Base-by-base conservation (phyloP, 768 basidiomycete genomes). In the Hygrophorus pudorinus region DNA sequence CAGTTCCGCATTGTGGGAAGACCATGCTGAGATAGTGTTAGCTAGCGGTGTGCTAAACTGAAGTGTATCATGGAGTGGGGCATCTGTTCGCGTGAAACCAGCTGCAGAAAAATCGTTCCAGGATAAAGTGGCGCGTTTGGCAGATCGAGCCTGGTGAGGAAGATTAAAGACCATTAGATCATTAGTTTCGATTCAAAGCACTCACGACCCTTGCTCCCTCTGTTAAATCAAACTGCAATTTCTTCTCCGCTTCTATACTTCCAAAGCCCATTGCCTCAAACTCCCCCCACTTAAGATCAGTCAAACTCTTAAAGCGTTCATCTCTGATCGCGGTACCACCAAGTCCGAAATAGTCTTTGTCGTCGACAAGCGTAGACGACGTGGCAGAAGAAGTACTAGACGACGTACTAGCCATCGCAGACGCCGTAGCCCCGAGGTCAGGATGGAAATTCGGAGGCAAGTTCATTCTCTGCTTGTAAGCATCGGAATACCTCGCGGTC, bases 201-300 rank as follows among this genome's bases (percentile, higher is more conserved):
- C 69, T 49, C 52, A 71, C 81, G 52, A 69, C 72, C 49, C 88
- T 71, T 18, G 92, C 92, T 45, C 80, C 73, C 64, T 98, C 96
- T 0, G 81, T 93, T 50, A 97, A 61, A 59, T 98, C 93, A 60
- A 99, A 98, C 56, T 90, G 78, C 27, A 98, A 70, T 62, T 86
- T 86, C 62, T 79, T 85, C 51, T 78, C 68, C 8, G 39, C 57
- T 10, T 56, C 20, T 24, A 71, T 56, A 12, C 66, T 67, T 5
- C 76, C 75, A 49, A 97, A 96, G 0, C 92, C 92, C 62, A 79
- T 71, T 31, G 72, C 65, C 67, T 93, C 89, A 55, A 96, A 97
- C 57, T 86, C 81, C 5, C 89, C 89, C 92, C 92, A 96, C 55
- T 81, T 85, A 49, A 92, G 65, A 46, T 94, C 88, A 0, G 89